These are phyloP conservation scores for Dothiorella sarmentorum DNA, from an alignment of 2,329 filamentous ascomycete species.

Conservation along the genomic window DNA sequence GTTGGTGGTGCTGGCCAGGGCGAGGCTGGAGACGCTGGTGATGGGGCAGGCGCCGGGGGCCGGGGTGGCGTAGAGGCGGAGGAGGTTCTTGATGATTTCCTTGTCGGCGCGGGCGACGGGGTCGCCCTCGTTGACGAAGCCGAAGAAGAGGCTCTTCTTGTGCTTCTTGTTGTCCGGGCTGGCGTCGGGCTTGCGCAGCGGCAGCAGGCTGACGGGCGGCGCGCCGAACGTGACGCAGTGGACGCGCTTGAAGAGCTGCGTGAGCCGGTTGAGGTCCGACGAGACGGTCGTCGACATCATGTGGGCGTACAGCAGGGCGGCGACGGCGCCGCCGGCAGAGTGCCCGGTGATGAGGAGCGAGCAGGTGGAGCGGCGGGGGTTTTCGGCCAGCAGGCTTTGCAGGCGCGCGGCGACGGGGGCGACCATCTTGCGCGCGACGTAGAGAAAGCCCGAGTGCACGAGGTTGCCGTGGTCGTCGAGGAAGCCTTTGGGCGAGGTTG, in stretches of 20 bases:
- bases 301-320: conserved; percentile 74
- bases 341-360: conserved; percentile 82
- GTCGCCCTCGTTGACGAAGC: conserved; percentile 83
- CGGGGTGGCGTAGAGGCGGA: conserved; percentile 66
- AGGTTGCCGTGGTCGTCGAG: conserved; percentile 74
- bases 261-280: conserved; percentile 68
- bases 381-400: conserved; percentile 66
- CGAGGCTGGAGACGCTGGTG: not conserved
- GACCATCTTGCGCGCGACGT: conserved; percentile 72
- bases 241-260: conserved; percentile 68
- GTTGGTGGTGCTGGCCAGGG: not conserved
- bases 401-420: conserved; percentile 68
- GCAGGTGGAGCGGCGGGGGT: conserved; percentile 62
- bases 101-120: conserved; percentile 75
- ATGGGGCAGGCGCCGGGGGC: conserved; percentile 39
- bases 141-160: conserved; percentile 69
- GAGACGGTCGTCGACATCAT: conserved; percentile 64
- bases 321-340: conserved; percentile 80
- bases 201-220: conserved; percentile 70
- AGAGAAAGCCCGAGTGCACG: conserved; percentile 77
- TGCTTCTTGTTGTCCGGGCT: conserved; percentile 29
- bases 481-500: conserved; percentile 64
- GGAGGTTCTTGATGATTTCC: conserved; percentile 67
- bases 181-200: conserved; percentile 60
- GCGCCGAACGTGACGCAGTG: conserved; percentile 87